Percentiles rank a stretch among this genome's conserved stretches.
Conservation (phyloP, 2,329 filamentous ascomycete genomes). For the Hypoxylon rubiginosum region DNA sequence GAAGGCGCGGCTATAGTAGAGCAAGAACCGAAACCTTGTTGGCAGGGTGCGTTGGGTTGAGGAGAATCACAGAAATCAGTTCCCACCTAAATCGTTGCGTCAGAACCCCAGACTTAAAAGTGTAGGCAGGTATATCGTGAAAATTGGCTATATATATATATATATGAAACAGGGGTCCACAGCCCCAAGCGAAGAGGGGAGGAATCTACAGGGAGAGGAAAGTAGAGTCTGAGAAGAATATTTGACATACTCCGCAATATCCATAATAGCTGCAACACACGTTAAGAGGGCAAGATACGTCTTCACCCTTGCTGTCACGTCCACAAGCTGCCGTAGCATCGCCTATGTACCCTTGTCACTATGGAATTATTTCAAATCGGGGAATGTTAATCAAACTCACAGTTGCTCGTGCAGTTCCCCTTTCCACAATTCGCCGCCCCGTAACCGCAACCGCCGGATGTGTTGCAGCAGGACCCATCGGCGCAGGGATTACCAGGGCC, state of each 20-base stretch:
- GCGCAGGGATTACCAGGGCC: slow-evolving; percentile 7
- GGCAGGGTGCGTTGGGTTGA: slow-evolving; percentile 13
- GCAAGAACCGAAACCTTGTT: slow-evolving; percentile 19
- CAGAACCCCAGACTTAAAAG: not conserved
- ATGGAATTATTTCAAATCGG: not conserved
- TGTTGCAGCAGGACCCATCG: slow-evolving; percentile 24
- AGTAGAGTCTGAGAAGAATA: not conserved
- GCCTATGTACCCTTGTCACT: not conserved
- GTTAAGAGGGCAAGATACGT: slow-evolving; percentile 13
- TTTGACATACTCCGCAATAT: slow-evolving; percentile 15
- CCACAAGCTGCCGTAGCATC: slow-evolving; percentile 20
- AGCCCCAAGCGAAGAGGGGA: not conserved
- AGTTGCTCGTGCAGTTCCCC: slow-evolving; percentile 17
- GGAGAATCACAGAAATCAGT: slow-evolving; percentile 12
- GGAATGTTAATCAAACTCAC: slow-evolving; percentile 5
- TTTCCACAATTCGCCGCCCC: slow-evolving; percentile 32
- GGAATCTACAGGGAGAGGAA: not conserved
- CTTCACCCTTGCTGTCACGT: slow-evolving; percentile 14
- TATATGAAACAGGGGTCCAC: no score
- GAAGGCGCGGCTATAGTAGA: slow-evolving; percentile 6
- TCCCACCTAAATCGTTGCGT: not conserved
- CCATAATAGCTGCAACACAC: slow-evolving; percentile 20
- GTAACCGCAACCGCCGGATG: slow-evolving; percentile 19
- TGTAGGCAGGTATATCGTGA: not conserved
- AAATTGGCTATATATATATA: not conserved